Conservation (phyloP, 176 grass and related monocot species). For the Saccharum officinarum region DNA sequence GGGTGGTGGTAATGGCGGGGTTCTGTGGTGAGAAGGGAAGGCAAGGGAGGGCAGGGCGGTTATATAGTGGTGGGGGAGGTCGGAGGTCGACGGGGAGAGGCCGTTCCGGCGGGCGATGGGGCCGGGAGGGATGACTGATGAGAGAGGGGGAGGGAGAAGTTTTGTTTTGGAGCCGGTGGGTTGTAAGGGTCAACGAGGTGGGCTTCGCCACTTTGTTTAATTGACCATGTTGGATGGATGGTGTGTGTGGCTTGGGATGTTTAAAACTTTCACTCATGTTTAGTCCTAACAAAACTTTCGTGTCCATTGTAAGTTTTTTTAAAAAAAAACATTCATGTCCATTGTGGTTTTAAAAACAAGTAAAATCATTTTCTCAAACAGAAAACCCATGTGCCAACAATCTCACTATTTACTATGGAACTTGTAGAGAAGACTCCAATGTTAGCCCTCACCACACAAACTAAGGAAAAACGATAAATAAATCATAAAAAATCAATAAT, state of each 20-base stretch:
- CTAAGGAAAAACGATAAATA: not conserved
- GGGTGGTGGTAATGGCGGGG: slow-evolving; percentile 9
- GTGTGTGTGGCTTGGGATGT: not conserved
- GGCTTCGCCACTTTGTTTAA: slow-evolving; percentile 37
- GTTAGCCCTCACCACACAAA: not conserved
- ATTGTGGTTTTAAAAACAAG: not conserved
- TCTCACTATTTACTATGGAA: not conserved
- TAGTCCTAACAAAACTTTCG: not conserved
- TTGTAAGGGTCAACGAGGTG: slow-evolving; percentile 61
- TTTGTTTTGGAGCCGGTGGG: slow-evolving; percentile 16
- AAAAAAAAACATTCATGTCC: not conserved
- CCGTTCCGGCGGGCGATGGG: slow-evolving; percentile 48
- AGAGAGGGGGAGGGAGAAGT: not conserved
- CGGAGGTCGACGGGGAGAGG: slow-evolving; percentile 7
- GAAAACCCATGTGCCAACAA: not conserved
- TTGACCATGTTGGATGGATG: slow-evolving; percentile 35
- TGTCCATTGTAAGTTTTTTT: not conserved
- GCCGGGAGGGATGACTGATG: not conserved
- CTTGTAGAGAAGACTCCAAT: not conserved
- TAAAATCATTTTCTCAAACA: not conserved
- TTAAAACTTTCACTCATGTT: not conserved
- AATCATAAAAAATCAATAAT: not conserved
- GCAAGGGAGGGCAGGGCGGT: slow-evolving; percentile 23
- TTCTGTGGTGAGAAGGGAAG: slow-evolving; percentile 41
- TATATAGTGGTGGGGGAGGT: slow-evolving; percentile 48